Evolutionary conservation across 371 early-diverging fungal genomes (phyloP), one percentile per base, ranked within the genome.

Genomic region (Mortierella sp.): DNA sequence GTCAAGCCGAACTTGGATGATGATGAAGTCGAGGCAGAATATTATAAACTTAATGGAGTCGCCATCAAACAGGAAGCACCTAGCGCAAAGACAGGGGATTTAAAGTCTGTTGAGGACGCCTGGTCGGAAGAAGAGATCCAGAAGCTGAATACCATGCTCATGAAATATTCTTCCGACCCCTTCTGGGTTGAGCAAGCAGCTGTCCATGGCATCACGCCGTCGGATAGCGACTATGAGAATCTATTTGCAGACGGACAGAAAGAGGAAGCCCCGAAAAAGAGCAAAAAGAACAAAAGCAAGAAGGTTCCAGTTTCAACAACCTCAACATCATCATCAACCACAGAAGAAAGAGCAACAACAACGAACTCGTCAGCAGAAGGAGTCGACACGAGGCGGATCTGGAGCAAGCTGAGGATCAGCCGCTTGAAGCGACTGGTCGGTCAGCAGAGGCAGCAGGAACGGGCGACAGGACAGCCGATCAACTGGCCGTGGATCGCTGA

Each of bases 401-500:
- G 73, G 73, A 55, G 14, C 31, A 27, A 48, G 12, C 43, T 32
- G 3, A 32, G 68, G 5, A 17, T 54, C 5, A 4, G 14, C n/a
- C 70, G 76, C 2, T 47, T 76, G 26, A 55, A 48, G 50, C 50
- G 64, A 17, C 49, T 76, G 2, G 65, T 76, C 14, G 32, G 28
- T 12, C 70, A 76, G 39, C 76, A 76, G 23, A 60, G 56, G 21
- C 58, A 49, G 4, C 70, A 57, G 8, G 56, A 50, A 12, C 41
- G 52, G 0, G 24, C 31, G 2, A 43, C 65, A 1, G 53, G 57
- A 1, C 60, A 53, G 0, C 17, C 64, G 0, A 50, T 76, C 31
- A 56, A 76, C 41, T 76, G 76, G 76, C 1, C 26, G 15, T 76
- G 76, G 76, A 53, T 69, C 8, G 76, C 76, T 4, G 70, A 76